These are phyloP conservation scores for Solanum aculeatissimum DNA, from an alignment of 305 asterid species.

Conservation along the genomic window DNA sequence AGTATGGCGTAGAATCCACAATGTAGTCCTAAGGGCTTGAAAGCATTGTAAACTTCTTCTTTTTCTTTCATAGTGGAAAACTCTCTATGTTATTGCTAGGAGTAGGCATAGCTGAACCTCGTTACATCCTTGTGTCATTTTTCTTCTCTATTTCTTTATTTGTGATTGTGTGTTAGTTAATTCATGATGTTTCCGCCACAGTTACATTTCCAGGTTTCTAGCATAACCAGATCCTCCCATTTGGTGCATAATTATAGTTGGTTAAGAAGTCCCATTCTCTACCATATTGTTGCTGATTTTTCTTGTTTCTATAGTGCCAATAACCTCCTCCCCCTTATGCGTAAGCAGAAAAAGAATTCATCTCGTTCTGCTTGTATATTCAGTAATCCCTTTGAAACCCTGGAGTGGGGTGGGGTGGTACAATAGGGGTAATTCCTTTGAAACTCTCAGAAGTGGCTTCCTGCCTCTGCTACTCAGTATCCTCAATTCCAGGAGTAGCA, in stretches of 20 bases:
- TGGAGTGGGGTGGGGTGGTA: background rate
- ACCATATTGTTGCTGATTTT: background rate
- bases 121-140: too few relatives aligned
- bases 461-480: background rate
- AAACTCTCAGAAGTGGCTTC: background rate
- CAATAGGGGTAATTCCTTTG: background rate
- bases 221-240: background rate
- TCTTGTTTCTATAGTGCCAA: background rate
- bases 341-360: background rate
- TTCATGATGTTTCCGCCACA: too few relatives aligned
- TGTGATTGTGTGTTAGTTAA: too few relatives aligned
- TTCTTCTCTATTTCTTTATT: too few relatives aligned
- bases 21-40: too few relatives aligned
- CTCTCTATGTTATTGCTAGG: too few relatives aligned
- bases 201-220: background rate
- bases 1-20: too few relatives aligned
- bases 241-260: background rate
- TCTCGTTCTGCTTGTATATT: background rate
- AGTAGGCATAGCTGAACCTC: too few relatives aligned
- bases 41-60: too few relatives aligned
- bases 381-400: background rate
- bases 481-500: background rate
- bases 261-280: background rate
- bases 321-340: background rate
- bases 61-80: too few relatives aligned